Evolutionary conservation across 2,329 filamentous ascomycete species (phyloP).

Genomic region (Xylaria multiplex): DNA sequence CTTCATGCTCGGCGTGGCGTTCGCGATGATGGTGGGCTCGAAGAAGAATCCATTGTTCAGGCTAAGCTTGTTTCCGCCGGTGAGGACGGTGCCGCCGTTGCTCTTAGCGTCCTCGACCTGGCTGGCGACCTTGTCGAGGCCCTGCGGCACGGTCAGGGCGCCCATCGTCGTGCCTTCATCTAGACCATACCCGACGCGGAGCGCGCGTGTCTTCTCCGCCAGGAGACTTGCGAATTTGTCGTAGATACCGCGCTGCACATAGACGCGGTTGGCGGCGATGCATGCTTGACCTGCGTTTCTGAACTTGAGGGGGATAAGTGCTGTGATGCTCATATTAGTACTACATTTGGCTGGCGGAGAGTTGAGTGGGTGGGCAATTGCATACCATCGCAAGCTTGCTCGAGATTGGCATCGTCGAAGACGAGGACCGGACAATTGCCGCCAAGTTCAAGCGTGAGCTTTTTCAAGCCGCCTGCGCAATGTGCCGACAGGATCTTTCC

Average conservation of each 20-base stretch:
- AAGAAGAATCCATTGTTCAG: slow-evolving; percentile 70
- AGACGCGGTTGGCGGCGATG: slow-evolving; percentile 72
- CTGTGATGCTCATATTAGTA: slow-evolving; percentile 24
- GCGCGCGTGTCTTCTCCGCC: slow-evolving; percentile 59
- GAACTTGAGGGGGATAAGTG: slow-evolving; percentile 52
- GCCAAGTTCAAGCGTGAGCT: slow-evolving; percentile 75
- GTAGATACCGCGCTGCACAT: slow-evolving; percentile 71
- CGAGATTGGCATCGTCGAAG: slow-evolving; percentile 73
- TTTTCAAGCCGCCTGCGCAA: slow-evolving; percentile 74
- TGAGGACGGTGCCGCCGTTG: slow-evolving; percentile 70
- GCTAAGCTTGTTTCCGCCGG: slow-evolving; percentile 63
- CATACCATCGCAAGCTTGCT: slow-evolving; percentile 64
- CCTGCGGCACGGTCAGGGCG: slow-evolving; percentile 65
- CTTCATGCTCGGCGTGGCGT: slow-evolving; percentile 60
- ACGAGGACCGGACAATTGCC: slow-evolving; percentile 76
- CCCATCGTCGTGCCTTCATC: slow-evolving; percentile 66
- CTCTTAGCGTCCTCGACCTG: slow-evolving; percentile 73
- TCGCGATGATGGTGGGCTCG: slow-evolving; percentile 65
- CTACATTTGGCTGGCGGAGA: background rate
- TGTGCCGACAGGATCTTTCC: slow-evolving; percentile 73
- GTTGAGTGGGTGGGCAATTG: background rate
- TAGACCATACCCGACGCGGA: slow-evolving; percentile 71
- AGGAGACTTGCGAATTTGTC: slow-evolving; percentile 68
- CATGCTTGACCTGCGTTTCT: slow-evolving; percentile 71
- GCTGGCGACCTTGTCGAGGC: slow-evolving; percentile 64